Evolutionary conservation across 192 early-diverging fungal genomes (phyloP).

Genomic region (Umbelopsis isabellina): DNA sequence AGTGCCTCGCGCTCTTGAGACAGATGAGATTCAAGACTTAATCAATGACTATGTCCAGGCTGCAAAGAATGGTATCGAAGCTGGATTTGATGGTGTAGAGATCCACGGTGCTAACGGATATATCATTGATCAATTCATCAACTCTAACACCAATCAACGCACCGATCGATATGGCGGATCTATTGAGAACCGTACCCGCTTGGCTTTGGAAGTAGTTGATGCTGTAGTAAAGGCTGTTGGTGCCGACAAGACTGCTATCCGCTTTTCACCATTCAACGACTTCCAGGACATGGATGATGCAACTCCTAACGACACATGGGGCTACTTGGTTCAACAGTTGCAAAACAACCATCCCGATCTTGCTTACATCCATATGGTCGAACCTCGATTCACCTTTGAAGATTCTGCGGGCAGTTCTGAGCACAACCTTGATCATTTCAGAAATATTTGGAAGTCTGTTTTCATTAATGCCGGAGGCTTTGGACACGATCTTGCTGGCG

Average conservation of each 20-base stretch:
- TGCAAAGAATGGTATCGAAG: conserved; percentile 69
- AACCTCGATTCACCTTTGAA: conserved; percentile 16
- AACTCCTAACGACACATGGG: conserved; percentile 28
- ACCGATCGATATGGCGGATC: conserved; percentile 46
- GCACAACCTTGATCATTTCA: conserved; percentile 22
- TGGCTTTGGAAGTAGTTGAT: conserved; percentile 30
- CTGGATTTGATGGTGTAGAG: conserved; percentile 89
- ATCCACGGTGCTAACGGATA: conserved; percentile 92
- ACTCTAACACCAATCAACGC: conserved; percentile 74
- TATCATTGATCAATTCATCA: conserved; percentile 76
- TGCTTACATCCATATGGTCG: conserved; percentile 32
- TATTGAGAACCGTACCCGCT: conserved; percentile 24
- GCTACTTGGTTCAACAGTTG: conserved; percentile 21
- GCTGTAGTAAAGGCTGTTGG: conserved; percentile 32
- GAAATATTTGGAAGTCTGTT: conserved; percentile 23
- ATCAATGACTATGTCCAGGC: conserved; percentile 35
- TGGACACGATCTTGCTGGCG: background rate
- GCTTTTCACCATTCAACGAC: conserved; percentile 29
- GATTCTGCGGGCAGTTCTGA: background rate
- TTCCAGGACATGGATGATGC: conserved; percentile 39
- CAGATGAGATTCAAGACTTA: background rate
- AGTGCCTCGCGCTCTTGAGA: conserved; percentile 10
- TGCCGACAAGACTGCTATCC: conserved; percentile 31
- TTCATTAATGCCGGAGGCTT: conserved; percentile 30
- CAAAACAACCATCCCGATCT: conserved; percentile 27